Base-by-base conservation (phyloP, 805 yeast genomes). In the Lachancea lanzarotensis region DNA sequence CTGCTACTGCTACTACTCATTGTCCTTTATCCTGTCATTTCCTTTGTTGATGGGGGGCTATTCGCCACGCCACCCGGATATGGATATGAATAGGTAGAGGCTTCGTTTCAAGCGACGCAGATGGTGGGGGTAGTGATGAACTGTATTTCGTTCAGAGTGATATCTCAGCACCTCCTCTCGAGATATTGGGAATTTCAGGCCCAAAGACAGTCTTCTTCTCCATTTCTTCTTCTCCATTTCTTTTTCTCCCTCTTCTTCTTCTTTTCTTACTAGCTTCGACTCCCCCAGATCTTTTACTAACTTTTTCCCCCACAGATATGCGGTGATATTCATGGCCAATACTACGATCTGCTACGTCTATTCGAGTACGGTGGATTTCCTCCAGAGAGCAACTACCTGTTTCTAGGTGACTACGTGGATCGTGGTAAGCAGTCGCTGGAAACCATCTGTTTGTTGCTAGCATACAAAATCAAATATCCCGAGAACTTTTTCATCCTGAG, bases 321-420 rank as follows among this genome's bases (percentile, higher is more conserved):
- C 72, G 98, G 98, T 68, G 98, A 91, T 68, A 93, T 91, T 61
- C 98, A 91, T 68, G 98, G 98, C 46, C 98, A 91, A 71, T 91
- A 93, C 70, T 91, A 91, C 65, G 98, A 91, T 69, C 78, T 91
- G 59, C 76, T 91, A 65, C 84, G 98, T 69, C 78, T 91, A 58
- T 91, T 91, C 61, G 98, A 93, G 72, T 91, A 91, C 63, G 98
- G 98, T 59, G 98, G 98, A 2, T 91, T 93, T 75, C 98, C 98
- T 1, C 98, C 98, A 11, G 98, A 93, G 67, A 95, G 98, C 16
- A 91, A 91, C 72, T 91, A 91, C 71, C 73, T 91, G 59, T 91
- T 91, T 65, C 71, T 91, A 48, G 98, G 98, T 54, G 98, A 91
- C 74, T 91, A 91, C 64, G 98, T 91, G 54, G 98, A 91, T 73